These are phyloP conservation scores for Ascosphaera apis DNA, from an alignment of 2,329 filamentous ascomycete species.

Conservation along the genomic window DNA sequence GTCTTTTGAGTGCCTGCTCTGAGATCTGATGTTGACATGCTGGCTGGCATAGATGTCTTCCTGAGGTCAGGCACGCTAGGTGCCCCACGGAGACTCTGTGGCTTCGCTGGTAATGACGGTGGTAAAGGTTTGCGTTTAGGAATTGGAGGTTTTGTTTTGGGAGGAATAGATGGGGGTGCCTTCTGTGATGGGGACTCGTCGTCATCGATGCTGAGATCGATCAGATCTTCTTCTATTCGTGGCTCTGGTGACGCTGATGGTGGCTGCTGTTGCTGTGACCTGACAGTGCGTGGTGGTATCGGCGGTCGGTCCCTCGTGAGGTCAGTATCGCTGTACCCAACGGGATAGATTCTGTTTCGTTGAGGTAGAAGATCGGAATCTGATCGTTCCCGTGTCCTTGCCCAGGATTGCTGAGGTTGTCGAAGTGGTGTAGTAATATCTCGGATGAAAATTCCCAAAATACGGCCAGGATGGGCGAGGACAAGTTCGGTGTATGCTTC, in stretches of 20 bases:
- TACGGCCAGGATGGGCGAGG: conserved; percentile 55
- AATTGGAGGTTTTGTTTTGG: conserved; percentile 2
- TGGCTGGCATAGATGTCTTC: no score
- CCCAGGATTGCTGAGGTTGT: no score
- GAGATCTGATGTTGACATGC: no score
- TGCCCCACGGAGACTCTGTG: no score
- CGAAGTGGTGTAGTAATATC: conserved; percentile 81
- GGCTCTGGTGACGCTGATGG: no score
- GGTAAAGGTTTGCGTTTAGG: conserved; percentile 7
- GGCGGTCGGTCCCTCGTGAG: conserved; percentile 16
- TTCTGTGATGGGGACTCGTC: conserved; percentile 5
- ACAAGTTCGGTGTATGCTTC: conserved; percentile 96
- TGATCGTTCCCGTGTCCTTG: no score
- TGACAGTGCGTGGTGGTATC: conserved; percentile 19
- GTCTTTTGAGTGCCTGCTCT: no score
- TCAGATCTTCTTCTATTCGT: conserved; percentile 17
- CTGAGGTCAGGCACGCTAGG: no score
- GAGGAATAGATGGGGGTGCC: conserved; percentile 2
- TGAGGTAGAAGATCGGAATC: no score
- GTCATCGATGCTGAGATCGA: conserved; percentile 14
- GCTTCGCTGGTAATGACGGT: conserved; percentile 5
- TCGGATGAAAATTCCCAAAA: conserved; percentile 77
- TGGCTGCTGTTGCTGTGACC: no score
- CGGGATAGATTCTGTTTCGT: no score
- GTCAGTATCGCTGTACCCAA: conserved; percentile 9